These are phyloP conservation scores for Aphanocladium album DNA, from an alignment of 2,329 filamentous ascomycete genomes.

Conservation along the genomic window DNA sequence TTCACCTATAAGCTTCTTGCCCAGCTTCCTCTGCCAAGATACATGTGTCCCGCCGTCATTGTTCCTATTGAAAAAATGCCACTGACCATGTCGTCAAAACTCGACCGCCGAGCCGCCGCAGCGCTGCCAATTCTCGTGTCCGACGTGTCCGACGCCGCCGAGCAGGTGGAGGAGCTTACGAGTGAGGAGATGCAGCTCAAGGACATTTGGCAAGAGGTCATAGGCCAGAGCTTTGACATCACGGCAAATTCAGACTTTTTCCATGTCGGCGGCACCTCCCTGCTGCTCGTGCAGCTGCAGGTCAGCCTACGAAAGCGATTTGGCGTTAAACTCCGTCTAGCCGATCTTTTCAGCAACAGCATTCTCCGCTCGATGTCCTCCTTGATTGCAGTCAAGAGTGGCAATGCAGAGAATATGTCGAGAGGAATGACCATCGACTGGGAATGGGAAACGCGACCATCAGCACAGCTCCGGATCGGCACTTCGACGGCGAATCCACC, in stretches of 20 bases:
- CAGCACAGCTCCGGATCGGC: background rate
- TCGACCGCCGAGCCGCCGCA: background rate
- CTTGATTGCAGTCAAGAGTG: background rate
- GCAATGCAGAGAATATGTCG: no score
- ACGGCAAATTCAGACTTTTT: slow-evolving; percentile 34
- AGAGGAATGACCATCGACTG: slow-evolving; percentile 23
- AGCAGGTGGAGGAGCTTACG: background rate
- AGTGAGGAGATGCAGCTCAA: background rate
- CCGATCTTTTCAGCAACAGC: slow-evolving; percentile 32
- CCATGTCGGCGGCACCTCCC: slow-evolving; percentile 35
- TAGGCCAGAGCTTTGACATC: background rate
- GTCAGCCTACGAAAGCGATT: slow-evolving; percentile 28
- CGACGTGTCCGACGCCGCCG: no score
- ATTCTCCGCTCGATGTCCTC: slow-evolving; percentile 36
- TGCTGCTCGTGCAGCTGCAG: slow-evolving; percentile 35
- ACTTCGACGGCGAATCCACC: no score
- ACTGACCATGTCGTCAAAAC: slow-evolving; percentile 17
- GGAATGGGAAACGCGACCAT: slow-evolving; percentile 19
- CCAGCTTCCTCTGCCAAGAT: slow-evolving; percentile 24
- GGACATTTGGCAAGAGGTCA: background rate
- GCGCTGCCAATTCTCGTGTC: no score
- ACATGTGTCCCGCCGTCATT: slow-evolving; percentile 29
- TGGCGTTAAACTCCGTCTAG: slow-evolving; percentile 25
- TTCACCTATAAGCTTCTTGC: slow-evolving; percentile 17
- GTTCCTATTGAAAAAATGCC: slow-evolving; percentile 27